Evolutionary conservation across 2,329 filamentous ascomycete genomes (phyloP).

Genomic region (Lizonia empirigonia): DNA sequence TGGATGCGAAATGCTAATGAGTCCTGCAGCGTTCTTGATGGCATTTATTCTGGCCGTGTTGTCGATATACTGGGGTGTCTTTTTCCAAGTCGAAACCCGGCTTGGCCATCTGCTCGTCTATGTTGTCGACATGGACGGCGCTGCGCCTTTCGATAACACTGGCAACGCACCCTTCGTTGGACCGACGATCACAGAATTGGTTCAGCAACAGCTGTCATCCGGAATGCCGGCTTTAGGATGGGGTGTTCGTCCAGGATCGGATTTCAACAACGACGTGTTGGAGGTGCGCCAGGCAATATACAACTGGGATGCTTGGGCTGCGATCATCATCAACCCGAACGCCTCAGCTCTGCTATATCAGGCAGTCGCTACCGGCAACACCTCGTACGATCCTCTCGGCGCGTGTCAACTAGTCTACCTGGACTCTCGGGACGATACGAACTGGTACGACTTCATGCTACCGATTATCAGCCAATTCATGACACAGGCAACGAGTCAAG

Average conservation of each 20-base stretch:
- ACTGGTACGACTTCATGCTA: slow-evolving; percentile 59
- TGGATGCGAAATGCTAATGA: no score
- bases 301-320: slow-evolving; percentile 64
- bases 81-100: slow-evolving; percentile 55
- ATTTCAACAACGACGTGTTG: slow-evolving; percentile 62
- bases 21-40: slow-evolving; percentile 59
- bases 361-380: slow-evolving; percentile 61
- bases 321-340: slow-evolving; percentile 67
- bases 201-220: slow-evolving; percentile 51
- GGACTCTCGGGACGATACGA: slow-evolving; percentile 62
- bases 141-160: slow-evolving; percentile 56
- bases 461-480: slow-evolving; percentile 59
- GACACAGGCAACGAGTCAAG: slow-evolving; percentile 53
- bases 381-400: slow-evolving; percentile 64
- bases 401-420: slow-evolving; percentile 63
- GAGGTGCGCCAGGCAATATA: slow-evolving; percentile 65
- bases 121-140: slow-evolving; percentile 68
- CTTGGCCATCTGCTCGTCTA: slow-evolving; percentile 58
- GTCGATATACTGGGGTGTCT: slow-evolving; percentile 66
- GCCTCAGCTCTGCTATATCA: slow-evolving; percentile 63
- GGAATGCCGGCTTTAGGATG: slow-evolving; percentile 56
- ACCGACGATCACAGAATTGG: slow-evolving; percentile 56
- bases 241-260: slow-evolving; percentile 53
- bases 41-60: slow-evolving; percentile 62
- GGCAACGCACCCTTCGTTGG: slow-evolving; percentile 60